These are phyloP conservation scores for Leishmania arabica DNA, from an alignment of 208 protist species.

Conservation along the genomic window DNA sequence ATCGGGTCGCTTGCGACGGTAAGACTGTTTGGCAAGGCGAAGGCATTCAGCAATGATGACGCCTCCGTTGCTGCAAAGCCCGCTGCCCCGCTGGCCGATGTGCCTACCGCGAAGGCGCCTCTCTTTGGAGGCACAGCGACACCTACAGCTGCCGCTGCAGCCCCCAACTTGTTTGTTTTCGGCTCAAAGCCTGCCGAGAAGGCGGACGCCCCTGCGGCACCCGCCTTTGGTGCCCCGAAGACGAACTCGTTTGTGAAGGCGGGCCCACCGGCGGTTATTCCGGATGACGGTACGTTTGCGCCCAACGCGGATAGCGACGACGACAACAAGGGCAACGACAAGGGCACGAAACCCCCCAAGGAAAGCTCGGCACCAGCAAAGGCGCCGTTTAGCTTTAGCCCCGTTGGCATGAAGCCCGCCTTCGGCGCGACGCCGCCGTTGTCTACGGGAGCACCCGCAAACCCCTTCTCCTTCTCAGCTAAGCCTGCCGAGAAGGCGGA, in stretches of 20 bases:
- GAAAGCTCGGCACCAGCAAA: conserved; percentile 28
- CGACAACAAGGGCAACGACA: conserved; percentile 54
- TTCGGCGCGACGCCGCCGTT: conserved; percentile 25
- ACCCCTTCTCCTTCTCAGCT: conserved; percentile 7
- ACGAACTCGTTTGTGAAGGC: conserved; percentile 51
- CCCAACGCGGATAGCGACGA: conserved; percentile 63
- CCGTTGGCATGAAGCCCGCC: background rate
- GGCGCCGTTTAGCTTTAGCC: conserved; percentile 31
- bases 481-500: background rate
- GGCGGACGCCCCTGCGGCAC: background rate
- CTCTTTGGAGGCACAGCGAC: conserved; percentile 11
- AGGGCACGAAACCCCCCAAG: conserved; percentile 10
- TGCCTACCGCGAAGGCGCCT: background rate
- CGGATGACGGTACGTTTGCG: conserved; percentile 72
- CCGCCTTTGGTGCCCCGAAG: background rate
- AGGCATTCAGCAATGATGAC: background rate
- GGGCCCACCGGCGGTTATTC: conserved; percentile 59
- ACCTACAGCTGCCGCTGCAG: conserved; percentile 1
- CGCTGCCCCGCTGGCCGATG: background rate
- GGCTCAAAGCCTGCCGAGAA: background rate
- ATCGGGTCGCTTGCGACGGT: conserved; percentile 8
- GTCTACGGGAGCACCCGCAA: conserved; percentile 6
- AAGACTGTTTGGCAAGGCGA: conserved; percentile 6
- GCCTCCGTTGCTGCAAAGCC: background rate
- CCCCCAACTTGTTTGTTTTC: background rate